A percentile compares a stretch with the other conserved stretches of the same genome.
Conservation (phyloP, 805 yeast genomes). For the Candida khao-thaluensis region DNA sequence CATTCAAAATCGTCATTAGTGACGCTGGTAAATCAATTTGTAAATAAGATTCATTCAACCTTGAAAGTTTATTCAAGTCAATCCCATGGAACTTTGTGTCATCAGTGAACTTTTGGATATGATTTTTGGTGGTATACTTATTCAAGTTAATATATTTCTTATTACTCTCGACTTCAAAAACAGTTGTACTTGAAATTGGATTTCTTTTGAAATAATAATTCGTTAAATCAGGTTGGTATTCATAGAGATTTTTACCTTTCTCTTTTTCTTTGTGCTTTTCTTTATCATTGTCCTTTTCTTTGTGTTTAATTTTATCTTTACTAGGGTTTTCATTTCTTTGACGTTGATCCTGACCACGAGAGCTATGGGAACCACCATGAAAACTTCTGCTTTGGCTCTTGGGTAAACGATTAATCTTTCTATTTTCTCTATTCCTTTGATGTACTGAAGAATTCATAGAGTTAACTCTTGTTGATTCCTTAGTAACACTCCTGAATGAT, state of each 20-base stretch:
- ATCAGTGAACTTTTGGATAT: not conserved
- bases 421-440: not conserved
- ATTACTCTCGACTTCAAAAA: constrained; percentile 35
- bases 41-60: constrained; percentile 6
- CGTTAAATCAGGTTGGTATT: constrained; percentile 8
- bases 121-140: not conserved
- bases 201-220: constrained; percentile 22
- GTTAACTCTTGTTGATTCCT: not conserved
- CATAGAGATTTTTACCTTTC: not conserved
- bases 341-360: not conserved
- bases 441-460: not conserved
- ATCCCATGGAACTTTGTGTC: not conserved
- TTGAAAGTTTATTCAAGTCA: constrained; percentile 9
- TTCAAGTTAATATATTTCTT: constrained; percentile 16
- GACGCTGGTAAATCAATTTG: not conserved
- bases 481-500: not conserved
- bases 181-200: constrained; percentile 30
- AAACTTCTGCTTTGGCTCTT: not conserved
- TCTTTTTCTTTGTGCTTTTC: not conserved
- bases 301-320: not conserved
- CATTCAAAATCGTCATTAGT: constrained; percentile 14
- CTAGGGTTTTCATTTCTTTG: not conserved
- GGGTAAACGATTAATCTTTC: not conserved
- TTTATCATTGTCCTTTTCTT: not conserved
- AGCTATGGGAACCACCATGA: not conserved